Evolutionary conservation across 306 rosid species (phyloP).

Genomic region (Rosa multiflora): DNA sequence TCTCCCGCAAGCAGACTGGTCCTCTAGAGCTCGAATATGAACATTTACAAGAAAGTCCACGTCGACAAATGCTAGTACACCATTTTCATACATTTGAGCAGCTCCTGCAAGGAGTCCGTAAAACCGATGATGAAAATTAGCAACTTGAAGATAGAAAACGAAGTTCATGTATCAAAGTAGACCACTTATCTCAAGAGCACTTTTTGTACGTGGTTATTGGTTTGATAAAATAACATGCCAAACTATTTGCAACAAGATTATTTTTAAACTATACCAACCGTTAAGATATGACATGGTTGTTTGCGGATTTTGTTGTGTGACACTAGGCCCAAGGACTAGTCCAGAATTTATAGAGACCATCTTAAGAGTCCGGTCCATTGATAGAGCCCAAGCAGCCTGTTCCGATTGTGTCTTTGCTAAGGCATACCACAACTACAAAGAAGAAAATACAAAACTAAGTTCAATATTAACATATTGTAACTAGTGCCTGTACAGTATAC

Average conservation of each 20-base stretch:
- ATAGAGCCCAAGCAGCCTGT: conserved; percentile 52
- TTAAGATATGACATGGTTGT: conserved; percentile 45
- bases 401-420: conserved; percentile 44
- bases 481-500: no score
- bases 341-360: conserved; percentile 51
- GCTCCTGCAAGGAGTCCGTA: conserved; percentile 34
- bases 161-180: no score
- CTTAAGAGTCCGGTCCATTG: conserved; percentile 46
- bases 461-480: no score
- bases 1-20: conserved; percentile 40
- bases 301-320: conserved; percentile 31
- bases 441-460: not conserved
- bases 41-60: conserved; percentile 32
- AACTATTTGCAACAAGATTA: not conserved
- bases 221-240: not conserved
- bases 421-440: conserved; percentile 45
- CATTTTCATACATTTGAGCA: conserved; percentile 53
- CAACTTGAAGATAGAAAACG: no score
- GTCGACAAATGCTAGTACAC: conserved; percentile 37
- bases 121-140: no score
- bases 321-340: conserved; percentile 36
- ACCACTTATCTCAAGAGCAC: no score
- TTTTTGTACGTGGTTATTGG: not conserved
- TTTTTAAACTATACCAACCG: conserved; percentile 3
- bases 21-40: conserved; percentile 49